Evolutionary conservation across 2,329 filamentous ascomycete species (phyloP), one percentile per base, ranked within the genome.

Genomic region (Calycina marina): DNA sequence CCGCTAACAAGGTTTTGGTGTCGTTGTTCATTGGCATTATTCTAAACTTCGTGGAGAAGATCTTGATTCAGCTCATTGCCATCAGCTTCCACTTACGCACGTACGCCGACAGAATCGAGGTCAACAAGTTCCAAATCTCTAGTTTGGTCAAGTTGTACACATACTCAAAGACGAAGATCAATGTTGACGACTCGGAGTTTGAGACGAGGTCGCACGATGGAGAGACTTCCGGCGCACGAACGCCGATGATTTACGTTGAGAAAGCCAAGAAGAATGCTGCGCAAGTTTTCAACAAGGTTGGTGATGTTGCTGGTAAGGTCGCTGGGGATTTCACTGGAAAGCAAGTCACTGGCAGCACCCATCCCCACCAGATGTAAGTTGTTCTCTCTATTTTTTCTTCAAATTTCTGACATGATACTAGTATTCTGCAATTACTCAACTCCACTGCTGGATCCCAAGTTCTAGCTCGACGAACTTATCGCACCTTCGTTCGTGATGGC

Each of bases 31-130:
- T 92, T 10, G 70, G 82, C 39, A 69, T 75, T 0, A 63, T 74
- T 3, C 62, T 94, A 40, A 94, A 96, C 56, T 78, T 90, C 38
- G 64, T 78, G 32, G 86, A 94, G 56, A 96, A 94, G 62, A 80
- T 94, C 38, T 69, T 93, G 44, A 93, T 94, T 34, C 86, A 94
- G 51, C 77, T 93, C 58, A 93, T 96, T 44, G 86, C 88, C 18
- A 86, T 86, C 36, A 85, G 79, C 40, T 96, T 96, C 56, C 88
- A 96, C 53, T 64, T 82, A 36, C 72, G 88, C 27, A 94, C 88
- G 0, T 96, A 96, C 49, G 76, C 82, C 14, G 83, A 88, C 45
- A 68, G 88, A 11, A 94, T 94, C 46, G 83, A 90, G 40, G 67
- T 88, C 54, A 93, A 93, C 62, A 93, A 93, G 52, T 84, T 86